Evolutionary conservation across 768 basidiomycete species (phyloP).

Genomic region (Suillus fuscotomentosus): DNA sequence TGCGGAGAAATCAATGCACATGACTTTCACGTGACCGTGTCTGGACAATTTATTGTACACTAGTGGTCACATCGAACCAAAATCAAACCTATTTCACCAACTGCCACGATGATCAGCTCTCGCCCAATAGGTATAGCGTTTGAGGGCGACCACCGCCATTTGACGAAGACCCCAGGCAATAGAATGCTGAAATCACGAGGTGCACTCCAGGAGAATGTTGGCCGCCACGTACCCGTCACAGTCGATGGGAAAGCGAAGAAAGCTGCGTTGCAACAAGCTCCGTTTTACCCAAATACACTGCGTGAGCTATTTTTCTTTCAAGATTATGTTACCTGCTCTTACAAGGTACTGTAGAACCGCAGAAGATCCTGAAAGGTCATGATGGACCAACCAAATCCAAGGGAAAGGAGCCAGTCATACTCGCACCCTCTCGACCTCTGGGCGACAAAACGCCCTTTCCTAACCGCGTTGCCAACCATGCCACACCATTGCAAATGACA

Average conservation of each 20-base stretch:
- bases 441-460: constrained; percentile 77
- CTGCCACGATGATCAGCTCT: constrained; percentile 24
- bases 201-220: constrained; percentile 50
- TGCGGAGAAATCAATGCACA: neutral
- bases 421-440: constrained; percentile 45
- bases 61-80: neutral
- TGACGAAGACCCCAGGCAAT: constrained; percentile 57
- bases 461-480: constrained; percentile 45
- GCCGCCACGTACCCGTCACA: constrained; percentile 38
- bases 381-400: constrained; percentile 15
- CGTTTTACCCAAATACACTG: constrained; percentile 29
- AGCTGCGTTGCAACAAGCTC: constrained; percentile 31
- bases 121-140: constrained; percentile 25
- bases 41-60: constrained; percentile 15
- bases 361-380: neutral
- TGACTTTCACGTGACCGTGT: constrained; percentile 27
- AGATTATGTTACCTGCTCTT: neutral
- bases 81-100: constrained; percentile 2
- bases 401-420: constrained; percentile 15
- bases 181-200: constrained; percentile 36
- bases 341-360: neutral
- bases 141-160: constrained; percentile 21
- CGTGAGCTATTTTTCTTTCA: constrained; percentile 16
- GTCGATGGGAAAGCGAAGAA: constrained; percentile 48
- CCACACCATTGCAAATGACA: constrained; percentile 12